Evolutionary conservation across 352 stramenopile genomes (phyloP), one percentile per base, ranked within the genome.

Genomic region (Aphanomyces astaci): DNA sequence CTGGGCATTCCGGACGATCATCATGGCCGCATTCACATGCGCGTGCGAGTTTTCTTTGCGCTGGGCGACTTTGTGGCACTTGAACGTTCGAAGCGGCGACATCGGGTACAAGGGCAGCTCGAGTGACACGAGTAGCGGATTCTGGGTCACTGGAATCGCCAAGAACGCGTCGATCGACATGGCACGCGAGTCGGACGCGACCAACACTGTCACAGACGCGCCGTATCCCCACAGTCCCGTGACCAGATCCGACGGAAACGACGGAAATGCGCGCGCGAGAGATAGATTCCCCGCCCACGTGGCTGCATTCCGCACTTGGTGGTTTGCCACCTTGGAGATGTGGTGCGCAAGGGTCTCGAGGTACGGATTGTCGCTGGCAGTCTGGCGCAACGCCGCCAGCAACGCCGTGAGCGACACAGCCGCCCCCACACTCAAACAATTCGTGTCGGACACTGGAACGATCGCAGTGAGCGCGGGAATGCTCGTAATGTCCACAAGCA

Each of bases 161-260:
- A 75, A 43, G 31, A 66, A 86, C 19, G 49, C 62, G 0, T 77
- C 69, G 17, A 81, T 66, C 17, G 51, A 19, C 27, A 76, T 63
- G 17, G 48, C n/a, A n/a, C n/a, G n/a, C n/a, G n/a, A n/a, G n/a
- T n/a, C n/a, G n/a, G n/a, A n/a, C n/a, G n/a, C n/a, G n/a, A n/a
- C n/a, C n/a, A n/a, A n/a, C 45, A 75, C 69, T 22, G 68, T 28
- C 27, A 76, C 43, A 15, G 60, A 77, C 15, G 80, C 80, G 30
- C 66, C 75, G n/a, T 78, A 59, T 3, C 68, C 77, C 39, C 73
- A 64, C 27, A 88, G 65, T 0, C 67, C 75, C 0, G 82, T 66
- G 19, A 71, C 71, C 28, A 85, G 52, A 65, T 90, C 82, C 30
- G 78, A 87, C 2, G 80, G 75, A 63, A 90, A 90, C 10, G 63